Evolutionary conservation across 345 rosid genomes (phyloP).

Genomic region (Salix koriyanagi): DNA sequence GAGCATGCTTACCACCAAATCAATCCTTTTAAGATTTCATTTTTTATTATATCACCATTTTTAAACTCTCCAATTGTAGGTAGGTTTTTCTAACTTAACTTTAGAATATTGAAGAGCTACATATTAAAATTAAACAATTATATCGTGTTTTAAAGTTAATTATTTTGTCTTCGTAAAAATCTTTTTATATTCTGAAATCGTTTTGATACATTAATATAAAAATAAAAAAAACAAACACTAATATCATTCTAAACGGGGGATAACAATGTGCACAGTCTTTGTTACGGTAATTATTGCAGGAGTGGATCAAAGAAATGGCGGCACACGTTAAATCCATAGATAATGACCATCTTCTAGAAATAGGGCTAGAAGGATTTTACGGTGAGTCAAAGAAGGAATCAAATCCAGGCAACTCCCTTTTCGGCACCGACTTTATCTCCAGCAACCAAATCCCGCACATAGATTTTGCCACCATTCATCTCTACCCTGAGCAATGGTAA

Average conservation of each 20-base stretch:
- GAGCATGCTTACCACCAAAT: no score
- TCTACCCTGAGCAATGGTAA: constrained; percentile 77
- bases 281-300: constrained; percentile 26
- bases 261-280: not conserved
- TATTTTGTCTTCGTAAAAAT: no score
- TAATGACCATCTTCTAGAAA: constrained; percentile 49
- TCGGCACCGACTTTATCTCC: constrained; percentile 67
- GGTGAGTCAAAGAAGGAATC: constrained; percentile 49
- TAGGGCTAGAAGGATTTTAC: constrained; percentile 86
- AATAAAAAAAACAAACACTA: no score
- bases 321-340: constrained; percentile 63
- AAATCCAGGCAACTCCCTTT: constrained; percentile 32
- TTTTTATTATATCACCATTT: no score
- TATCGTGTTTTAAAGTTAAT: no score
- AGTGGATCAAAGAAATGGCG: constrained; percentile 68
- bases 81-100: no score
- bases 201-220: no score
- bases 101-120: no score
- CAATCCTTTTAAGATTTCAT: no score
- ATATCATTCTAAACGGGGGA: not conserved
- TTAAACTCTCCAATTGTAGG: no score
- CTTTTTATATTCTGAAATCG: no score
- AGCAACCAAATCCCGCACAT: constrained; percentile 51
- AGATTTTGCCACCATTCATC: constrained; percentile 71
- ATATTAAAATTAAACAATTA: no score